Percentiles rank a stretch among this genome's conserved stretches.
phyloP scores from a whole-genome alignment of 164 flowering plant species.

The Euptelea pleiosperma region DNA sequence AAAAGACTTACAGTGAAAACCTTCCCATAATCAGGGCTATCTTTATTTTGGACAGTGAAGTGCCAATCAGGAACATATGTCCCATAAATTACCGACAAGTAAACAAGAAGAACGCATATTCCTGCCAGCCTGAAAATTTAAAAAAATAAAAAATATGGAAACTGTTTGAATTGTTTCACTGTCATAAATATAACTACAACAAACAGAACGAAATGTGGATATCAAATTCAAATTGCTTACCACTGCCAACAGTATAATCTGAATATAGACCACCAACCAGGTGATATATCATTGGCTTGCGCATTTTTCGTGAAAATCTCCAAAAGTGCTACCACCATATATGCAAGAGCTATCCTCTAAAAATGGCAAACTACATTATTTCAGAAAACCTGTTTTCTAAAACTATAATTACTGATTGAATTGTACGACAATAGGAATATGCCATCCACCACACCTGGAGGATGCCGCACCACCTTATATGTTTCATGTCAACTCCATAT shows the following conservation, averaged over 20 bases:
- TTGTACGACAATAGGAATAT: not conserved
- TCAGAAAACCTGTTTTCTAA: not conserved
- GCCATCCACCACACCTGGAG: conserved; percentile 59
- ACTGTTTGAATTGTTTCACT: not conserved
- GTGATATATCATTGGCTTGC: conserved; percentile 26
- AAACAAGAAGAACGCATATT: conserved; percentile 50
- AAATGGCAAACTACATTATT: conserved; percentile 13
- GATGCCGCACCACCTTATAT: conserved; percentile 78
- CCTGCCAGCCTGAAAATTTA: conserved; percentile 64
- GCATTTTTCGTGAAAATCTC: conserved; percentile 51
- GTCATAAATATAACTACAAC: no score
- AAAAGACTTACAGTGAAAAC: conserved; percentile 50
- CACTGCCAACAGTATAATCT: conserved; percentile 66
- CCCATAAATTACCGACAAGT: conserved; percentile 63
- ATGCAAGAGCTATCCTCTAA: conserved; percentile 86
- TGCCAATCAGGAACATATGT: conserved; percentile 88
- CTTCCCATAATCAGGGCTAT: conserved; percentile 56
- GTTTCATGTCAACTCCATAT: conserved; percentile 81
- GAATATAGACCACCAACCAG: conserved; percentile 44
- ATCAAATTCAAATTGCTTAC: conserved; percentile 29
- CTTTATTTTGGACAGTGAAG: conserved; percentile 45
- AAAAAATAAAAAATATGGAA: not conserved
- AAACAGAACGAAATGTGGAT: not conserved
- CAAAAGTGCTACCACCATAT: conserved; percentile 61
- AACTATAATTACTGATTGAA: not conserved